Base-by-base conservation (phyloP, 164 flowering plant species). In the Liquidambar formosana region DNA sequence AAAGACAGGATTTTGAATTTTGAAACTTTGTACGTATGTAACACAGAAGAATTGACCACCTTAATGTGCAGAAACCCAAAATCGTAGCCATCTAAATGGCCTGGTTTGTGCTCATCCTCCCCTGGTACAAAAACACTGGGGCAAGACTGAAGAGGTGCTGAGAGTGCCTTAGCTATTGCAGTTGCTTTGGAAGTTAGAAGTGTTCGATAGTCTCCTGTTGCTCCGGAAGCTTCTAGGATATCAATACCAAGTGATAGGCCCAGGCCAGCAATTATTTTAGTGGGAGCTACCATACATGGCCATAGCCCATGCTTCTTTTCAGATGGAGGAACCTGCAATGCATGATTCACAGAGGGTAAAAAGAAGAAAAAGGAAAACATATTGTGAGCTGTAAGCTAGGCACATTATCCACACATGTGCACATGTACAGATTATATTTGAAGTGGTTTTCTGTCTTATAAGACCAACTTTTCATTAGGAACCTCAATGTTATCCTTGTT, bases 251-350 rank as follows among this genome's bases (percentile, higher is more conserved):
- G 95, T 13, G 99, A 94, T 63, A 92, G 75, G 48, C 99, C 99
- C 64, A 95, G 77, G 16, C 99, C 99, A 62, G 99, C 99, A 48
- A 95, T 95, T 63, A 93, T 95, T 77, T 93, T 95, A 53, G 99
- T 95, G 44, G 99, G 99, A 64, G 99, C 97, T 56, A 95, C 97
- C 97, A 93, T 95, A 84, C 99, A 91, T 57, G 99, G 91, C 89
- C 87, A 70, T 64, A 95, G 66, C 10, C 90, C 90, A 71, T 94
- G 99, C 70, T 87, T 81, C 71, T 78, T 74, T 66, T 80, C 86
- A 84, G 92, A 94, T 61, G 89, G 76, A 63, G 93, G 90, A 77
- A 91, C 97, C 99, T 94, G 86, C 60, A 76, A 64, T 26, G 21
- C 51, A 68, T 26, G 14, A 69, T 51, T 26, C 10, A 21, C 13